Base-by-base conservation (phyloP, 345 rosid species). In the Aethionema arabicum region DNA sequence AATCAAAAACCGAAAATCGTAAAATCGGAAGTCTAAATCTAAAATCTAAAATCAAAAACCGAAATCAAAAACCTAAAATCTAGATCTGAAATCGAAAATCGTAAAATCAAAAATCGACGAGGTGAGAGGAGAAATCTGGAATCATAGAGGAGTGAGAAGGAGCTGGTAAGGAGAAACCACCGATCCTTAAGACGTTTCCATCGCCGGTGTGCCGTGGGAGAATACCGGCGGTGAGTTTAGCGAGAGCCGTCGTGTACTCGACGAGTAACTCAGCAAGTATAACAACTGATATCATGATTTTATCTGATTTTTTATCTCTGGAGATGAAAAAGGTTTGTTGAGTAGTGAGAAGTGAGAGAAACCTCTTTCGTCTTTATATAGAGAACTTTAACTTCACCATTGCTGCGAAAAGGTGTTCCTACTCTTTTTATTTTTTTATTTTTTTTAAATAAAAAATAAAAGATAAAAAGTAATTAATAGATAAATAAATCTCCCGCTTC, bases 221-320 rank as follows among this genome's bases (percentile, higher is more conserved):
- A 48, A 79, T 63, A 11, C 56, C 73, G 63, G 75, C 75, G 15
- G 80, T 64, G 55, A 77, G 48, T 65, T 72, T 78, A 3, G 85
- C 75, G 67, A 87, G 61, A 36, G 79, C 83, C 69, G 49, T 47
- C 67, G 80, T 70, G 79, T 78, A 86, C 36, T 73, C 87, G 46
- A 66, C 74, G 62, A 87, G 42, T 15, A 84, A 72, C 79, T 77
- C 84, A 65, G 83, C 83, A 63, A 78, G 57, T 21, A 59, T 59
- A 44, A 79, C 72, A 57, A 78, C 75, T 32, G 70, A 70, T 7
- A 87, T 84, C 88, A 84, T 85, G 74, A 11, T 65, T 21, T 6
- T 5, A 8, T 8, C 4, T 40, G 11, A 11, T 40, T 3, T 5
- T 38, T 21, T 45, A 0, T 32, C 5, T 16, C 33, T 15, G 36